Evolutionary conservation across 108 stramenopile species (phyloP), one percentile per base, ranked within the genome.

Genomic region (Nitzschia sp.): DNA sequence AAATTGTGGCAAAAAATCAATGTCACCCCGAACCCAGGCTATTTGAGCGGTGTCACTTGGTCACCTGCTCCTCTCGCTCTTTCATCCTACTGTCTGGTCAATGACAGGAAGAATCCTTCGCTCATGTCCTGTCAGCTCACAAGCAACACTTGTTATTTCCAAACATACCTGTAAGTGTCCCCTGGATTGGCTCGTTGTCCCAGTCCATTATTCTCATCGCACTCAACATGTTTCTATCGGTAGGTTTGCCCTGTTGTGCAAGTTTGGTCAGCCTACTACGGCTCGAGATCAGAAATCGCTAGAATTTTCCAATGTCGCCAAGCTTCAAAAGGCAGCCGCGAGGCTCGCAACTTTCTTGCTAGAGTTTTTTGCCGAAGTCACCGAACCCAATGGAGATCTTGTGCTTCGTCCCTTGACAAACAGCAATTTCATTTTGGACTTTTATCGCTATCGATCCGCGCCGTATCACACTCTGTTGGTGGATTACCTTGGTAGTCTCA

Each of bases 121-220:
- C 50, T 51, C 57, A 73, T 73, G 72, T 73, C 72, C 21, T 51
- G 24, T 14, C 72, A 73, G 42, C 65, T 73, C 11, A 66, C 72
- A 17, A 53, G 65, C 50, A 65, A 65, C 40, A 73, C 72, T n/a
- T 73, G 72, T 21, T 73, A 73, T 38, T 73, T 73, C 55, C 72
- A 73, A 42, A 46, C 65, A 8, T 73, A 63, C 46, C 26, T 73
- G 40, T 58, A 58, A 37, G 57, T 58, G 1, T 21, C 3, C 19
- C 1, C 12, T 34, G 29, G 53, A 19, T 19, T 50, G 17, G 19
- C 19, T 3, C 48, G 48, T 48, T 48, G 2, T 6, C 17, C 46
- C 14, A 2, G 17, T 17, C 3, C 6, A 1, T 2, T 48, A 3
- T 6, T 17, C 46, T 48, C n/a, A 17, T 48, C 6, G 2, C 6